A percentile compares a stretch with the other conserved stretches of the same genome.
phyloP scores from a whole-genome alignment of 108 stramenopile genomes.

The Cyclotella baltica region DNA sequence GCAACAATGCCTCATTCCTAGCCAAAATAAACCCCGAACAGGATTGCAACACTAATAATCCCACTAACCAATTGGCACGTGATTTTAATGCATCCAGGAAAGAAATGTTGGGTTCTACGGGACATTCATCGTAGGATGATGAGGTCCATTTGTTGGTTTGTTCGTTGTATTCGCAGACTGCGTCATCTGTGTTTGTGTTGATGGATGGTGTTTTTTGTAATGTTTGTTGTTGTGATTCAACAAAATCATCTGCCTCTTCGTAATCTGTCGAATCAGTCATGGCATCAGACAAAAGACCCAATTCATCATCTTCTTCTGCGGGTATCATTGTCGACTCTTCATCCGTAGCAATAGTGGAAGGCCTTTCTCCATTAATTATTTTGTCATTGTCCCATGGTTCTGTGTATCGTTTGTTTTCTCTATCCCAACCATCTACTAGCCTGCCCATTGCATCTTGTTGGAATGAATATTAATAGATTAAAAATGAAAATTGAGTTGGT shows the following conservation, averaged over 20 bases:
- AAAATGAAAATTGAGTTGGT: not conserved
- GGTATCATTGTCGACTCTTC: not conserved
- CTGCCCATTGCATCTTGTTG: constrained; percentile 27
- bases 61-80: constrained; percentile 59
- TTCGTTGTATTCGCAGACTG: constrained; percentile 8
- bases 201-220: not conserved
- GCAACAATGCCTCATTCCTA: constrained; percentile 54
- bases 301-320: constrained; percentile 14
- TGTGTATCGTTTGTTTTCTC: constrained; percentile 22
- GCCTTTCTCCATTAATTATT: not conserved
- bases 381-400: constrained; percentile 29
- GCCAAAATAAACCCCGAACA: constrained; percentile 56
- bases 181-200: not conserved
- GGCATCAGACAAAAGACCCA: constrained; percentile 3
- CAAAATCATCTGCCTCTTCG: constrained; percentile 39
- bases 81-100: constrained; percentile 53
- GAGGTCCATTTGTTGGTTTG: constrained; percentile 13
- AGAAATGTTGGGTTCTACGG: constrained; percentile 51
- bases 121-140: constrained; percentile 37
- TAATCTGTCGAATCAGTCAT: not conserved
- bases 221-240: not conserved
- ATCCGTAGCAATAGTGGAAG: too few relatives aligned
- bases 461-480: not conserved
- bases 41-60: constrained; percentile 57
- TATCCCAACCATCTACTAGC: constrained; percentile 42